Conservation (phyloP, 23 red algal species). For the Chondrus crispus region DNA sequence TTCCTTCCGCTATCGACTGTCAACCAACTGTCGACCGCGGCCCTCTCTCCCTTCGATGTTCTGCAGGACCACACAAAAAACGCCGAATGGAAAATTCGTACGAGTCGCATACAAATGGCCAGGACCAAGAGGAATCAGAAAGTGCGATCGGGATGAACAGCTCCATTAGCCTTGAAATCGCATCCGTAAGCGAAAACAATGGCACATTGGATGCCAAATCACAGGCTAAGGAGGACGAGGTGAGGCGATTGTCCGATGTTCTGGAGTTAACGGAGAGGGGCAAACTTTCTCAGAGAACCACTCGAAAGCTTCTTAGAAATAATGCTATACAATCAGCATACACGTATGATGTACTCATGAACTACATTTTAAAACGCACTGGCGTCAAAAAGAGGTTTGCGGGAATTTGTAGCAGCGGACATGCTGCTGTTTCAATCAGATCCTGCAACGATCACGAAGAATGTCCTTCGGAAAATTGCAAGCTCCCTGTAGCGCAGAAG, state of each 20-base stretch:
- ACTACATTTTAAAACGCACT: neutral
- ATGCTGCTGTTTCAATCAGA: neutral
- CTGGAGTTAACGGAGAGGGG: neutral
- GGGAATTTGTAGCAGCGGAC: neutral
- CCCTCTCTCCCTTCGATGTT: too few relatives aligned
- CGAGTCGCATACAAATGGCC: too few relatives aligned
- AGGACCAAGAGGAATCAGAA: too few relatives aligned
- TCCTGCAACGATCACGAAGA: neutral
- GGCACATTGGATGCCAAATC: too few relatives aligned
- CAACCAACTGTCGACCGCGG: too few relatives aligned
- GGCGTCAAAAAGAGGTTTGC: neutral
- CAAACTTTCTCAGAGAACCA: neutral
- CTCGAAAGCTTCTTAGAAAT: neutral
- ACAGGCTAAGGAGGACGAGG: constrained; percentile 3
- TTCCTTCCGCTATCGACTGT: too few relatives aligned
- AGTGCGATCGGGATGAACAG: too few relatives aligned
- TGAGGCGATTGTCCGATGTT: neutral
- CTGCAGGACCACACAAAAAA: too few relatives aligned
- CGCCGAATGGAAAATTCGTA: too few relatives aligned
- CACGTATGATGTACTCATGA: neutral
- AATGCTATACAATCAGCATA: neutral
- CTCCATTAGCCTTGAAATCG: too few relatives aligned
- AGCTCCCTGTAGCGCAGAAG: too few relatives aligned
- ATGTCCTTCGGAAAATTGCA: neutral
- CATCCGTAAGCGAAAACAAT: too few relatives aligned